These are phyloP conservation scores for Withania somnifera DNA, from an alignment of 305 asterid genomes.

Conservation along the genomic window DNA sequence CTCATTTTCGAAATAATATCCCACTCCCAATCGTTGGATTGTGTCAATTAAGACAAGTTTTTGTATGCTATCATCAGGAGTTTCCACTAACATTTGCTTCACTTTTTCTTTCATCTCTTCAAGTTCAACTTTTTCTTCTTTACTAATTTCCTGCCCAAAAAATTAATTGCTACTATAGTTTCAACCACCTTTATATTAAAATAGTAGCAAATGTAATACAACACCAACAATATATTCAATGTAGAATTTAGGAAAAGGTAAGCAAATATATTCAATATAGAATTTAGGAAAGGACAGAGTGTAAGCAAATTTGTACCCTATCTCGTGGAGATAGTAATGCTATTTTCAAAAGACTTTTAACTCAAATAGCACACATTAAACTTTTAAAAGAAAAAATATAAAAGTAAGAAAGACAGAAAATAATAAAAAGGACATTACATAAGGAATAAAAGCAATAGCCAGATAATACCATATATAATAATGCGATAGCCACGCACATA, in stretches of 20 bases:
- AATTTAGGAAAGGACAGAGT: accelerated
- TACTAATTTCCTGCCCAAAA: neutral
- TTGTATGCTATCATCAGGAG: neutral
- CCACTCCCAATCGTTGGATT: neutral
- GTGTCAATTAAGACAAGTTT: constrained; percentile 3
- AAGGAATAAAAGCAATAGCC: too few relatives aligned
- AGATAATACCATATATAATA: too few relatives aligned
- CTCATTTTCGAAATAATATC: constrained; percentile 5
- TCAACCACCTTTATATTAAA: neutral
- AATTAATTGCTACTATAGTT: neutral
- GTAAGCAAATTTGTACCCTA: neutral
- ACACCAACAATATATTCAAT: accelerated
- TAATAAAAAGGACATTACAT: neutral
- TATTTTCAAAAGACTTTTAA: neutral
- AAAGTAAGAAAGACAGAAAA: neutral
- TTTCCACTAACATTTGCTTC: neutral
- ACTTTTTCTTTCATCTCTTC: neutral
- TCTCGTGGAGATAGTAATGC: accelerated
- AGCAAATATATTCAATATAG: accelerated
- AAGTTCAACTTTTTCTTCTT: neutral
- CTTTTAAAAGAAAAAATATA: neutral
- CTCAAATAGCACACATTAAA: neutral
- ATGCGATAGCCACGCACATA: neutral
- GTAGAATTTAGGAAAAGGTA: accelerated
- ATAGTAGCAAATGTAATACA: neutral